Base-by-base conservation (phyloP, 768 basidiomycete genomes). In the Phlebiopsis gigantea region DNA sequence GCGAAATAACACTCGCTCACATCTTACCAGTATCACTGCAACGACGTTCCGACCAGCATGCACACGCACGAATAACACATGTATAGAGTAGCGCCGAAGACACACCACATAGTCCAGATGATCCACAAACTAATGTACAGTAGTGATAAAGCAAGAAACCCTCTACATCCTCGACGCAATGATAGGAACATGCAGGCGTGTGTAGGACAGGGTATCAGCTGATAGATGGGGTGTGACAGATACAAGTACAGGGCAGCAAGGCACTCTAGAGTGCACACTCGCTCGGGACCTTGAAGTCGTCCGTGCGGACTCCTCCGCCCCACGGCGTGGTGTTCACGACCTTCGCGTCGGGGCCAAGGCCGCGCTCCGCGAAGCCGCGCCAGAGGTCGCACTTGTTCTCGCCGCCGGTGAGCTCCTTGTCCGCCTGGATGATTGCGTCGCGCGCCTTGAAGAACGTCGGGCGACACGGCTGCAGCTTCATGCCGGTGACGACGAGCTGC, bases 381-480 rank as follows among this genome's bases (percentile, higher is more conserved):
- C 93, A 98, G 61, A 99, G 72, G 14, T 77, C 76, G 70, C 96
- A 99, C 63, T 78, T 75, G 78, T 99, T 99, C 81, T 93, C 91
- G 2, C 96, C 96, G 14, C 85, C 90, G 2, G 96, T 98, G 57
- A 97, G 79, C 44, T 90, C 73, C 68, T 91, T 76, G 69, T 98
- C 96, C 21, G 96, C 94, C 62, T 92, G 85, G 61, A 96, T 83
- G 69, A 96, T 93, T 15, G 93, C 90, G 69, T 88, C 85, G 58
- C 93, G 84, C 17, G 93, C 89, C 55, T 93, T 85, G 65, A 93
- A 90, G 85, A 96, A 95, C 46, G 77, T 79, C 19, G 96, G 96
- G 25, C 87, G 80, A 74, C 96, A 99, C 3, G 87, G 84, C 68
- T 98, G 95, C 44, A 97, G 75, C 79, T 98, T 98, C 94, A 99